phyloP scores from a whole-genome alignment of 208 protist genomes.

The Phytomonas sp. region DNA sequence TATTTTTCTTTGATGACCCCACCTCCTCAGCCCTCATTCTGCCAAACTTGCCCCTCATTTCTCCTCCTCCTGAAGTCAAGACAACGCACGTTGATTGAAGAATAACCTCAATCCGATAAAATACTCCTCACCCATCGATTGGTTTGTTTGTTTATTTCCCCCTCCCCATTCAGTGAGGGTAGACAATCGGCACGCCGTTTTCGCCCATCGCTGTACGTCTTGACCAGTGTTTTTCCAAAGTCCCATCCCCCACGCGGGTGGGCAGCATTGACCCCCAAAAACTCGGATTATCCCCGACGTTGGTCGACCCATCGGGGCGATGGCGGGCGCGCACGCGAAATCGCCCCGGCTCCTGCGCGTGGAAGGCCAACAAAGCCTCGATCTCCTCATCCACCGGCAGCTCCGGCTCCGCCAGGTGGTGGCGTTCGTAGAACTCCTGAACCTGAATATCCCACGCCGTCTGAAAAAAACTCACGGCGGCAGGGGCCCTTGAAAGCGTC shows the following conservation, averaged over 20 bases:
- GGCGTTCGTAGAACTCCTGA: slow-evolving; percentile 83
- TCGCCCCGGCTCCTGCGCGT: slow-evolving; percentile 38
- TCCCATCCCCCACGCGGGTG: slow-evolving; percentile 54
- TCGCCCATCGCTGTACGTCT: slow-evolving; percentile 55
- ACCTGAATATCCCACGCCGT: slow-evolving; percentile 91
- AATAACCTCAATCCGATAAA: slow-evolving; percentile 11
- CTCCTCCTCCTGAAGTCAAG: no score
- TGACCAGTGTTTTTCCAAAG: slow-evolving; percentile 75
- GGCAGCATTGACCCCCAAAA: slow-evolving; percentile 58
- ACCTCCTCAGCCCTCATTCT: background rate
- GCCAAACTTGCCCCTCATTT: background rate
- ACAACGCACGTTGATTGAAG: no score
- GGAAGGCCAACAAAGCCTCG: slow-evolving; percentile 72
- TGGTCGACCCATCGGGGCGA: slow-evolving; percentile 74
- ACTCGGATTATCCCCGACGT: slow-evolving; percentile 73
- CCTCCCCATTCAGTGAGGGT: slow-evolving; percentile 25
- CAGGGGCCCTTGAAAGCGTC: slow-evolving; percentile 36
- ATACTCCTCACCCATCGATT: background rate
- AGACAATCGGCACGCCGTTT: slow-evolving; percentile 60
- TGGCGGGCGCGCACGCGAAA: slow-evolving; percentile 81
- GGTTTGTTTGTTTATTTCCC: background rate
- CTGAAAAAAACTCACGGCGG: slow-evolving; percentile 78
- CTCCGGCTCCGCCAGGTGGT: slow-evolving; percentile 67
- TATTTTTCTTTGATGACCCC: background rate
- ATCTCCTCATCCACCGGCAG: slow-evolving; percentile 66